Evolutionary conservation across 1,284 basidiomycete genomes (phyloP), one percentile per base, ranked within the genome.

Genomic region (Pisolithus thermaeus): DNA sequence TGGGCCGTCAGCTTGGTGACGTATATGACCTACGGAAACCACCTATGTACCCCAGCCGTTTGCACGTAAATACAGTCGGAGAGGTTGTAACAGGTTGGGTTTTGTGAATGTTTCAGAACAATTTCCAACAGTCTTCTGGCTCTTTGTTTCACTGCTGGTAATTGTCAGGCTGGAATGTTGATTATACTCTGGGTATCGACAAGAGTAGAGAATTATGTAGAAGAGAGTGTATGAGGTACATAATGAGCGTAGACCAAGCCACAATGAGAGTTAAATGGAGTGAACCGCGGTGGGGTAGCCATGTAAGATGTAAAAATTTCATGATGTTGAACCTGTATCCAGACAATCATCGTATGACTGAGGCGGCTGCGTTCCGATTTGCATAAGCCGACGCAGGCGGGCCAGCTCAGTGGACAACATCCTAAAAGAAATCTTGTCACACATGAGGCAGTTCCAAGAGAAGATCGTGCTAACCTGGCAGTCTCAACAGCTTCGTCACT

Each of bases 381-480:
- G 83, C 79, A 90, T 88, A 39, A 90, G 74, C 52, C 86, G 74
- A 60, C 84, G 74, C 58, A 90, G 67, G 52, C 84, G 75, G 39
- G 79, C 75, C 25, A 89, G 73, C 59, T 87, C 84, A 41, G 72
- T 70, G 3, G 82, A 70, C 23, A 87, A 65, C 41, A 73, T 68
- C 59, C 84, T 87, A 46, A 45, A 52, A 51, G 46, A 51, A 30
- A 32, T 47, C 28, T 12, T 14, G 32, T 35, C 43, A 9, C 56
- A 23, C 46, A 49, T 35, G 42, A 43, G 20, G 8, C 7, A 30
- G 2, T 14, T 22, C 25, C 28, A 35, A 45, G 23, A 35, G 25
- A 20, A 58, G 9, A 32, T 3, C 30, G 43, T 18, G 71, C 84
- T 59, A 58, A 84, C 87, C 75, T 73, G 39, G 87, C 82, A 37